Evolutionary conservation across 1,139 yeast species (phyloP).

Genomic region (Blastobotrys serpentis): DNA sequence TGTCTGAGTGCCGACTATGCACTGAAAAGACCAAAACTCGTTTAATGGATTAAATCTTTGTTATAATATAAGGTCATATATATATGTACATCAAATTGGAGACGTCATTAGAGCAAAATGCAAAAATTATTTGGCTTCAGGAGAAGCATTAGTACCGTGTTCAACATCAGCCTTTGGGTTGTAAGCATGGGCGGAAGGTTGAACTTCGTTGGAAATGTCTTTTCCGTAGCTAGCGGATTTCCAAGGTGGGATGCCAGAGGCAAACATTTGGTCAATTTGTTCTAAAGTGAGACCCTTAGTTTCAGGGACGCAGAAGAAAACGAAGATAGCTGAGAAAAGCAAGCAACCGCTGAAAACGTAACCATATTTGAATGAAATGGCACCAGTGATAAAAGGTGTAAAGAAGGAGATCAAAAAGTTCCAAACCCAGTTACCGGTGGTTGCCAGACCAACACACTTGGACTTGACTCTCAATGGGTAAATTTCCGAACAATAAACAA

Average conservation of each 20-base stretch:
- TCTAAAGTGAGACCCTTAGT: slow-evolving; percentile 75
- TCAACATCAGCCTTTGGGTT: slow-evolving; percentile 8
- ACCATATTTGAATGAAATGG: slow-evolving; percentile 62
- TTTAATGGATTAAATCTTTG: no score
- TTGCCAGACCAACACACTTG: slow-evolving; percentile 69
- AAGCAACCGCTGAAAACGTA: slow-evolving; percentile 75
- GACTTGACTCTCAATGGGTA: slow-evolving; percentile 79
- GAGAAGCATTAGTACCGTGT: slow-evolving; percentile 4
- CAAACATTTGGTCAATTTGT: slow-evolving; percentile 57
- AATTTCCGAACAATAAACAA: slow-evolving; percentile 74
- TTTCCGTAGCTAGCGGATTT: slow-evolving; percentile 25
- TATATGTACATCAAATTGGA: not conserved
- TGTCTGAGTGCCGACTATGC: no score
- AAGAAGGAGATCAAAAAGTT: slow-evolving; percentile 62
- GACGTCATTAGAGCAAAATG: not conserved
- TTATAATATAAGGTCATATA: no score
- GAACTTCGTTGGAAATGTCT: slow-evolving; percentile 7
- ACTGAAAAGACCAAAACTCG: no score
- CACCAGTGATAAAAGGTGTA: slow-evolving; percentile 47
- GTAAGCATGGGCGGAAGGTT: slow-evolving; percentile 3
- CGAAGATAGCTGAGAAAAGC: slow-evolving; percentile 59
- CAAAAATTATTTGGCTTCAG: not conserved
- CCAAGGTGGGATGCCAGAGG: slow-evolving; percentile 35
- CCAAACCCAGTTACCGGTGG: slow-evolving; percentile 76
- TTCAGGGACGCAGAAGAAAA: slow-evolving; percentile 66